Conservation (phyloP, 805 yeast genomes). For the Jamesozyma hellenica region DNA sequence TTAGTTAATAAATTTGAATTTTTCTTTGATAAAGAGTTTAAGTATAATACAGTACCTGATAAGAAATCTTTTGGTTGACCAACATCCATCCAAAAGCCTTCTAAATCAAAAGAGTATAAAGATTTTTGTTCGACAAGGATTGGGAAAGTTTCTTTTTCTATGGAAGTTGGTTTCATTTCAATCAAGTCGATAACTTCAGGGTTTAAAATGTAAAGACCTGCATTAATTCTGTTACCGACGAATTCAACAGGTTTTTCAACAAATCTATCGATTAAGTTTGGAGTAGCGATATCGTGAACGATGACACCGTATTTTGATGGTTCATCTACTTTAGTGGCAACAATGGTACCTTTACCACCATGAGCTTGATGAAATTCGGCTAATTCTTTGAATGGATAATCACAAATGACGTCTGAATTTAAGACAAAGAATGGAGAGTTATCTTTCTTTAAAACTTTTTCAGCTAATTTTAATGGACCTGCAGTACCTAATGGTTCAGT, state of each 20-base stretch:
- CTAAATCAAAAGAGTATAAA: constrained; percentile 90
- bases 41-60: constrained; percentile 88
- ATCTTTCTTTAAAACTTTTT: constrained; percentile 85
- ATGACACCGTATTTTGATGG: constrained; percentile 99
- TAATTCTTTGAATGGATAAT: constrained; percentile 91
- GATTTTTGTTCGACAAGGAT: constrained; percentile 77
- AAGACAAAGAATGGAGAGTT: constrained; percentile 93
- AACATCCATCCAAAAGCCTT: constrained; percentile 99
- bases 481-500: constrained; percentile 99
- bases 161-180: constrained; percentile 97
- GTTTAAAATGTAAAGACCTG: constrained; percentile 96
- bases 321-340: constrained; percentile 98
- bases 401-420: constrained; percentile 97
- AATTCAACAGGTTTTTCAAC: constrained; percentile 99
- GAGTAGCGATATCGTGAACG: constrained; percentile 90
- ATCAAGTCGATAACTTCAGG: constrained; percentile 94
- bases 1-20: constrained; percentile 57
- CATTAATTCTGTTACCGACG: constrained; percentile 99
- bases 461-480: constrained; percentile 97
- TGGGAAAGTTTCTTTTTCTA: constrained; percentile 99
- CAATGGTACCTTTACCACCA: constrained; percentile 97
- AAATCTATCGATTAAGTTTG: constrained; percentile 93
- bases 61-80: constrained; percentile 99
- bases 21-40: constrained; percentile 77
- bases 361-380: constrained; percentile 88